These are phyloP conservation scores for Pseudonectria buxi DNA, from an alignment of 2,329 filamentous ascomycete genomes.

Conservation along the genomic window DNA sequence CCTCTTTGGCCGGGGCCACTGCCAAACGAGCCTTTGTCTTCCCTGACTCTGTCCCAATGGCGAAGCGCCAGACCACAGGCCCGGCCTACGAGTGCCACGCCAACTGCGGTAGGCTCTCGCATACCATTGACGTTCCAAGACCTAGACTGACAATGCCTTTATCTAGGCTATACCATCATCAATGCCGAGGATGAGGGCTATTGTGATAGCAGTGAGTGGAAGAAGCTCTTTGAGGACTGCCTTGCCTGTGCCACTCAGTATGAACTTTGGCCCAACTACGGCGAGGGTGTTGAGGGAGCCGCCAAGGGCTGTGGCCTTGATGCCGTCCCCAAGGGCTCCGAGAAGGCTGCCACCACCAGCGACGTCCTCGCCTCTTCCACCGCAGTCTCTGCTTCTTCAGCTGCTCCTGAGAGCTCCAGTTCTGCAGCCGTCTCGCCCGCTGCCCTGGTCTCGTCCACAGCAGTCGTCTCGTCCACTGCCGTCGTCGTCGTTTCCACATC, in stretches of 20 bases:
- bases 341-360: conserved; percentile 7
- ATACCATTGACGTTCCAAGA: too few relatives aligned
- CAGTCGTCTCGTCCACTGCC: conserved; percentile 2
- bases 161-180: conserved; percentile 24
- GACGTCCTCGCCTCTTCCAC: conserved; percentile 1
- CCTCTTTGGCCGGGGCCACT: conserved; percentile 17
- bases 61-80: conserved; percentile 34
- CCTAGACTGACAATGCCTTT: background rate
- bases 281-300: conserved; percentile 28
- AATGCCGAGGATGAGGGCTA: conserved; percentile 19
- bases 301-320: conserved; percentile 30
- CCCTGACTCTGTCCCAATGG: conserved; percentile 26
- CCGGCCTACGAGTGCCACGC: conserved; percentile 42
- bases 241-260: conserved; percentile 36
- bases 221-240: conserved; percentile 35
- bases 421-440: conserved; percentile 1
- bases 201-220: conserved; percentile 32
- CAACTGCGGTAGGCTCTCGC: conserved; percentile 38
- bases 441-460: background rate
- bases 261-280: conserved; percentile 40
- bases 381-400: background rate
- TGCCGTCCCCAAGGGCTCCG: conserved; percentile 15
- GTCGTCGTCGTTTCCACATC: conserved; percentile 2
- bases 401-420: conserved; percentile 3
- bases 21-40: conserved; percentile 18